Base-by-base conservation (phyloP, 129 eudicot genomes). In the Flaveria bidentis region DNA sequence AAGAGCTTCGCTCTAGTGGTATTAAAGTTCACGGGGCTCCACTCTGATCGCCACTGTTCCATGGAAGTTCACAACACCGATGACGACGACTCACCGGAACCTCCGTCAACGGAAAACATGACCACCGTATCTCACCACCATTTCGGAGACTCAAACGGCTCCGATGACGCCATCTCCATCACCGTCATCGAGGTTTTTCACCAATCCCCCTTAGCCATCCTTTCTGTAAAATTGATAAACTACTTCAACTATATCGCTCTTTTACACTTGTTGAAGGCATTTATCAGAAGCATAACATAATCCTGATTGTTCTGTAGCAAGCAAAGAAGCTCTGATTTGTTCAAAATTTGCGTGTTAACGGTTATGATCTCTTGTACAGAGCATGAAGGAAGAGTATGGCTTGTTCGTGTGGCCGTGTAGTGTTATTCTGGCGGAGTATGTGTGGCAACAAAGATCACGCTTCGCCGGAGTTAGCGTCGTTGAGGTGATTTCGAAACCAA, bases 351-450 rank as follows among this genome's bases (percentile, higher is more conserved):
- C 68, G 26, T 64, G 47, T 25, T 50, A 46, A 30, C 9, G 60
- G 56, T 17, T 49, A 16, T 26, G 57, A 28, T 57, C 47, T 15
- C 73, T 20, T 77, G 60, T 52, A 17, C 89, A 93, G 98, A 93
- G 84, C 74, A 87, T 93, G 85, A 84, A 85, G 79, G 98, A 91
- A 73, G 93, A 93, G 26, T 93, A 93, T 67, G 97, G 97, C 0
- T 66, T 93, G 80, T 93, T 93, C 77, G 96, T 93, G 52, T 93
- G 98, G 98, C 98, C 98, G 14, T 93, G 87, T 56, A 91, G 97
- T 76, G 72, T 88, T 46, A 83, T 87, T 50, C 84, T 93, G 28
- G 98, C 98, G 0, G 98, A 93, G 84, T 91, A 93, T 73, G 88
- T 93, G 44, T 91, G 96, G 98, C 97, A 93, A 76, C 93, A 87